phyloP scores from a whole-genome alignment of 345 rosid species.

The Brassica nigra region DNA sequence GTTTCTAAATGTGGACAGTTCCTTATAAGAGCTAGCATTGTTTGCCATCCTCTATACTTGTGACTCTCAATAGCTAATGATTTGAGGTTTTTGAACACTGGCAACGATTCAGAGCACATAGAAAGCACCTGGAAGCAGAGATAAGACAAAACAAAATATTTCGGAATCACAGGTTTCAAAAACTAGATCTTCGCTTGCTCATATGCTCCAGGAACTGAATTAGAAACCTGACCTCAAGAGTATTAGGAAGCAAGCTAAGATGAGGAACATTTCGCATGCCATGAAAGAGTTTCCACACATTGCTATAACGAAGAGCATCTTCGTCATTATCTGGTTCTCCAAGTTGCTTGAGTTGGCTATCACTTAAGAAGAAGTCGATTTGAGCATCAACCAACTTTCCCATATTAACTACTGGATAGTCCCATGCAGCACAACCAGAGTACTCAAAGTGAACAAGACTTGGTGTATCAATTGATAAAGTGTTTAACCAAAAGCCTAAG shows the following conservation, averaged over 20 bases:
- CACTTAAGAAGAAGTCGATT: not conserved
- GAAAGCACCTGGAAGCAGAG: constrained; percentile 13
- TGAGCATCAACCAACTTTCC: not conserved
- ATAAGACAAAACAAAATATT: not conserved
- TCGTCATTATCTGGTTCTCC: not conserved
- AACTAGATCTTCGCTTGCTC: not conserved
- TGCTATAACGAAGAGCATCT: not conserved
- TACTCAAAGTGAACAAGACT: not conserved
- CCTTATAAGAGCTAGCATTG: not conserved
- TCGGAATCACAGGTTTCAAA: not conserved
- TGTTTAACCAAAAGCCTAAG: too few species aligned
- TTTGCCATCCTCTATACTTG: not conserved
- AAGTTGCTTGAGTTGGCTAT: too few species aligned
- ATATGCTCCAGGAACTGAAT: not conserved
- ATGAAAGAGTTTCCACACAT: not conserved
- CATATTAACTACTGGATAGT: not conserved
- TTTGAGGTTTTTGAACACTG: constrained; percentile 26
- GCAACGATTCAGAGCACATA: not conserved
- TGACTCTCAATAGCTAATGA: not conserved
- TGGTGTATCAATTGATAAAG: constrained; percentile 12
- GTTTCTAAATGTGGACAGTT: too few species aligned
- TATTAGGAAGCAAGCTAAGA: not conserved
- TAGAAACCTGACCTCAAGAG: not conserved
- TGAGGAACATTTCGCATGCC: not conserved
- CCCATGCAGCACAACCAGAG: not conserved